Conservation (phyloP, 208 protist species). For the Leishmania braziliensis region DNA sequence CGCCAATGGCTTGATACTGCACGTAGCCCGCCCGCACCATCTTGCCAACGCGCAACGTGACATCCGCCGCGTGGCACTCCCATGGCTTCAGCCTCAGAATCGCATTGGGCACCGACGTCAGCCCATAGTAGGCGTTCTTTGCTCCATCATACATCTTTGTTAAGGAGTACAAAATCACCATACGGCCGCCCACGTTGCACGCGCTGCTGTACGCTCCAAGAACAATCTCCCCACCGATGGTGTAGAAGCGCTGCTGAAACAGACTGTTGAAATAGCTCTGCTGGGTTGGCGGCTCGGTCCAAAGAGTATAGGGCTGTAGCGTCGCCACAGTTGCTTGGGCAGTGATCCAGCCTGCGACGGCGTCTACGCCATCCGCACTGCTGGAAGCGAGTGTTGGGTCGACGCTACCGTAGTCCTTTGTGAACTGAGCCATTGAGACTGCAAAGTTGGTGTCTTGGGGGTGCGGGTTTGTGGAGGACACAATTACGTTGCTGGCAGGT, state of each 20-base stretch:
- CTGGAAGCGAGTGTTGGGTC: neutral
- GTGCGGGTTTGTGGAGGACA: constrained; percentile 27
- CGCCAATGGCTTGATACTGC: neutral
- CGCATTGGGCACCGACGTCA: constrained; percentile 4
- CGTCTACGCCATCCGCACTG: constrained; percentile 6
- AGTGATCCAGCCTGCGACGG: constrained; percentile 15
- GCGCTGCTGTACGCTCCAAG: constrained; percentile 8
- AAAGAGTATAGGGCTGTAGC: constrained; percentile 1
- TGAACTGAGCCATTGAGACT: constrained; percentile 1
- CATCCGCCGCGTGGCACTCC: constrained; percentile 21
- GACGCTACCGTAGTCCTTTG: neutral
- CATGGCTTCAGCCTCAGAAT: constrained; percentile 15
- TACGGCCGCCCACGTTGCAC: constrained; percentile 30
- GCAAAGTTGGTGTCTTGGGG: constrained; percentile 16
- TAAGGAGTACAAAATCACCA: constrained; percentile 27
- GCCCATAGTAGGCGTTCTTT: constrained; percentile 4
- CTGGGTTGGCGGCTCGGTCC: neutral
- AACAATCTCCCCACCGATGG: constrained; percentile 9
- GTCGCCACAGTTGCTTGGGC: constrained; percentile 5
- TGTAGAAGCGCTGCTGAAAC: constrained; percentile 2
- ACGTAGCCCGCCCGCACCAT: constrained; percentile 17
- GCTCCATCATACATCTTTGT: neutral
- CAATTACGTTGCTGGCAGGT: constrained; percentile 2
- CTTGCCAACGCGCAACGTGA: constrained; percentile 9
- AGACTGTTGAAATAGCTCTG: neutral